Evolutionary conservation across 2,329 filamentous ascomycete species (phyloP).

Genomic region (Cordyceps farinosa): DNA sequence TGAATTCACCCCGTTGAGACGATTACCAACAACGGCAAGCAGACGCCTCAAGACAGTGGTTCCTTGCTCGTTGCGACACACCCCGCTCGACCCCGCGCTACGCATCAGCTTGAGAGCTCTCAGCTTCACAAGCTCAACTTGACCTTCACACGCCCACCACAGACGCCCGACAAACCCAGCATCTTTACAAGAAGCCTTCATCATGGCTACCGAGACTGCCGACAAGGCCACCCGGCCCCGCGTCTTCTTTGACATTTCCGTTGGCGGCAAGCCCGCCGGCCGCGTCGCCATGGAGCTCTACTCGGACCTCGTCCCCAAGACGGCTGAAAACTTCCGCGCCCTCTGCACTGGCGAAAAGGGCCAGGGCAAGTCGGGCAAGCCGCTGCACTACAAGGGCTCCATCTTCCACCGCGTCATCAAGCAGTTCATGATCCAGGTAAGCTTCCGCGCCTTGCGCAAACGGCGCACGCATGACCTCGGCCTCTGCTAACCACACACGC

Average conservation of each 20-base stretch:
- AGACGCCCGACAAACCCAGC: neutral
- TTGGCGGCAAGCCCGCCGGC: slow-evolving; percentile 69
- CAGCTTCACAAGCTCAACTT: neutral
- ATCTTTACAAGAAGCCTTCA: neutral
- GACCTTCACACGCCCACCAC: neutral
- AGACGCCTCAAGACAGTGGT: neutral
- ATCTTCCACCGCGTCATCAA: slow-evolving; percentile 96
- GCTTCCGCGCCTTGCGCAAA: neutral
- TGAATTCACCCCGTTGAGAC: neutral
- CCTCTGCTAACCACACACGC: neutral
- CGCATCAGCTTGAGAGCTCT: neutral
- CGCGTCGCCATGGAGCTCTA: slow-evolving; percentile 85
- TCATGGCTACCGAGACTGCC: slow-evolving; percentile 41
- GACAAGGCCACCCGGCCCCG: slow-evolving; percentile 60
- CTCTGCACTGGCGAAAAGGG: slow-evolving; percentile 97
- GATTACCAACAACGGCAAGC: neutral
- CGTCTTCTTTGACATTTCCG: slow-evolving; percentile 90
- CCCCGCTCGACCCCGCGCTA: slow-evolving; percentile 14
- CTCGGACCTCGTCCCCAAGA: slow-evolving; percentile 79
- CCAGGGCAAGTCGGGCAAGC: slow-evolving; percentile 72
- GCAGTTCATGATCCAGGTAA: slow-evolving; percentile 80
- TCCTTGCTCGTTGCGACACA: neutral
- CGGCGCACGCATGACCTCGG: neutral
- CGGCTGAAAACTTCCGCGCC: slow-evolving; percentile 91
- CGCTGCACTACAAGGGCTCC: slow-evolving; percentile 89